A percentile compares a stretch with the other conserved stretches of the same genome.
phyloP scores from a whole-genome alignment of 2,329 filamentous ascomycete genomes.

The Coniochaeta pulveracea region DNA sequence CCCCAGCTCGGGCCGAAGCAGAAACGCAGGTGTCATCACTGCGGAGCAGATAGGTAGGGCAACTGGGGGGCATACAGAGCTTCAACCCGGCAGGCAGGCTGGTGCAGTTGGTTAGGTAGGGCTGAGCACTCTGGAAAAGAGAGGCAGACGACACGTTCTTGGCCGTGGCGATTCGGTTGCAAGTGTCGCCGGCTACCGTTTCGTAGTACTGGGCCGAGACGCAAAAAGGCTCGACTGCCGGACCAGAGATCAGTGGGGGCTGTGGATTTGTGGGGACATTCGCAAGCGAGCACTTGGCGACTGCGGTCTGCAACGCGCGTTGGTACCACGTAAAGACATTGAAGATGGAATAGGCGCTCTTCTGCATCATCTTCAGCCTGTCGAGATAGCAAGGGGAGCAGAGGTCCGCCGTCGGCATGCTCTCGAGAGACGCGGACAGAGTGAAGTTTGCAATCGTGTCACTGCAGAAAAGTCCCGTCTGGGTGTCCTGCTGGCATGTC shows the following conservation, averaged over 20 bases:
- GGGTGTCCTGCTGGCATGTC: not conserved
- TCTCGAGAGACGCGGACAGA: not conserved
- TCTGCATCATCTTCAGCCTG: not conserved
- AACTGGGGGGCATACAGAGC: not conserved
- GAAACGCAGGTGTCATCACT: not conserved
- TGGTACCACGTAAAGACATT: not conserved
- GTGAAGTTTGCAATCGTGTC: not conserved
- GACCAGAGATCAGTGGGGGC: not conserved
- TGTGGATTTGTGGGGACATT: not conserved
- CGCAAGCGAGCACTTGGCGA: not conserved
- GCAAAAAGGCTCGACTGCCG: not conserved
- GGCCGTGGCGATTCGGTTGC: constrained; percentile 9
- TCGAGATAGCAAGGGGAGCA: not conserved
- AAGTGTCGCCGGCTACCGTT: constrained; percentile 9
- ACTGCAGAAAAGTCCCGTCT: not conserved
- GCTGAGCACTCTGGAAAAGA: constrained; percentile 12
- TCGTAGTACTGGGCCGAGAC: constrained; percentile 4
- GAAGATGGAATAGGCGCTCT: not conserved
- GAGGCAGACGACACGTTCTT: constrained; percentile 8
- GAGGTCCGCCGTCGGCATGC: not conserved
- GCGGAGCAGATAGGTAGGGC: not conserved
- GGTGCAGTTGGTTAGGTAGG: not conserved
- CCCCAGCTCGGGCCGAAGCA: not conserved
- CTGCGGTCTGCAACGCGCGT: not conserved
- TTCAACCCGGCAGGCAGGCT: not conserved